A percentile compares a stretch with the other conserved stretches of the same genome.
These are phyloP conservation scores for Escovopsis sp. DNA, from an alignment of 2,329 filamentous ascomycete species.

Conservation along the genomic window DNA sequence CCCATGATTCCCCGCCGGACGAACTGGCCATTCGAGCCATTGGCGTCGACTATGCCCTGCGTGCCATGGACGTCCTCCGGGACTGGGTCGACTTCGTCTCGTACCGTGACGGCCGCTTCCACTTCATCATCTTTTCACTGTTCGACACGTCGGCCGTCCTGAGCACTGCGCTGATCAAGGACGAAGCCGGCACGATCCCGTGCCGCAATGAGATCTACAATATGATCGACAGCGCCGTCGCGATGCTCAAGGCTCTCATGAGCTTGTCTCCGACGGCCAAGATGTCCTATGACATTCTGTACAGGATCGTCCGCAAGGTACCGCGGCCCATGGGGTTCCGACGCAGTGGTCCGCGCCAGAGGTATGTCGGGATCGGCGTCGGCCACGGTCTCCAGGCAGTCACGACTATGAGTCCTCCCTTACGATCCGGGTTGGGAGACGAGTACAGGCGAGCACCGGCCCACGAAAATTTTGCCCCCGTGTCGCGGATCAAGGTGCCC, in stretches of 20 bases:
- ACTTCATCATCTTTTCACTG: slow-evolving; percentile 34
- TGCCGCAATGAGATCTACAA: slow-evolving; percentile 23
- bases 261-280: slow-evolving; percentile 19
- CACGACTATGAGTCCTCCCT: neutral
- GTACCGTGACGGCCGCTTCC: slow-evolving; percentile 31
- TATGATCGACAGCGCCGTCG: slow-evolving; percentile 20
- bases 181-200: slow-evolving; percentile 21
- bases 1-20: slow-evolving; percentile 11
- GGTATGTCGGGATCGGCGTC: neutral
- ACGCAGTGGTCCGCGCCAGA: neutral
- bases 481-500: neutral
- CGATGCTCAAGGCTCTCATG: slow-evolving; percentile 17
- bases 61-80: slow-evolving; percentile 23
- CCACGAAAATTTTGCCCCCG: neutral
- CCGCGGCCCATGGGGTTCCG: slow-evolving; percentile 7
- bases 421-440: too few relatives aligned
- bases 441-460: too few relatives aligned
- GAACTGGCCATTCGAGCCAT: slow-evolving; percentile 21
- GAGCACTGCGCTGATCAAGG: slow-evolving; percentile 34
- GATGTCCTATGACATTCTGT: slow-evolving; percentile 19
- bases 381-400: neutral
- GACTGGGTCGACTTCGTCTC: slow-evolving; percentile 27
- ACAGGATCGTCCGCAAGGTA: slow-evolving; percentile 14
- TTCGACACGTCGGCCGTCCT: slow-evolving; percentile 35
- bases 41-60: slow-evolving; percentile 27